Evolutionary conservation across 306 rosid genomes (phyloP).

Genomic region (Vicia sativa): DNA sequence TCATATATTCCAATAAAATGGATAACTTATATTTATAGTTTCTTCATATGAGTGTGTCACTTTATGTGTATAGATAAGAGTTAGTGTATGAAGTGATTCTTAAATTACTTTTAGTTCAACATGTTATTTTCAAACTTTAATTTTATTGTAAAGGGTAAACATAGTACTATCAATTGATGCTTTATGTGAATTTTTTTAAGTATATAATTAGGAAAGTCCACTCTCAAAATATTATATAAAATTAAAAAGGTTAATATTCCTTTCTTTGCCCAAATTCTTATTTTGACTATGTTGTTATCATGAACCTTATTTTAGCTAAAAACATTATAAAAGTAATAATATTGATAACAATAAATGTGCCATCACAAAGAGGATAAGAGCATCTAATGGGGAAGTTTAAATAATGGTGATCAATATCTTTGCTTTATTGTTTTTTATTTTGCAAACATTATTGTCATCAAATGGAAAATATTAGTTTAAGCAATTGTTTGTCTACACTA

Average conservation of each 20-base stretch:
- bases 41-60: constrained; percentile 35
- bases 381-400: constrained; percentile 27
- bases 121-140: constrained; percentile 7
- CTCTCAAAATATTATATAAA: constrained; percentile 13
- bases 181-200: constrained; percentile 11
- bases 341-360: background rate
- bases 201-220: constrained; percentile 18
- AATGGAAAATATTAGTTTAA: background rate
- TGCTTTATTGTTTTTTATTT: background rate
- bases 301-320: background rate
- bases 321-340: background rate
- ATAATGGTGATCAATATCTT: constrained; percentile 29
- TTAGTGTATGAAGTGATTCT: constrained; percentile 33
- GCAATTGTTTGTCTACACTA: background rate
- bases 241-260: constrained; percentile 18
- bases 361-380: constrained; percentile 21
- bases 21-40: constrained; percentile 33
- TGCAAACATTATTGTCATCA: constrained; percentile 24
- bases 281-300: constrained; percentile 35
- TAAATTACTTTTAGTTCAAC: constrained; percentile 16
- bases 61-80: constrained; percentile 49
- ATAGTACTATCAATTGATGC: constrained; percentile 1
- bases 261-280: constrained; percentile 11
- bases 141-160: constrained; percentile 33
- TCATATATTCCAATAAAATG: constrained; percentile 57